Evolutionary conservation across 1,284 basidiomycete species (phyloP), one percentile per base, ranked within the genome.

Genomic region (Irpex sp.): DNA sequence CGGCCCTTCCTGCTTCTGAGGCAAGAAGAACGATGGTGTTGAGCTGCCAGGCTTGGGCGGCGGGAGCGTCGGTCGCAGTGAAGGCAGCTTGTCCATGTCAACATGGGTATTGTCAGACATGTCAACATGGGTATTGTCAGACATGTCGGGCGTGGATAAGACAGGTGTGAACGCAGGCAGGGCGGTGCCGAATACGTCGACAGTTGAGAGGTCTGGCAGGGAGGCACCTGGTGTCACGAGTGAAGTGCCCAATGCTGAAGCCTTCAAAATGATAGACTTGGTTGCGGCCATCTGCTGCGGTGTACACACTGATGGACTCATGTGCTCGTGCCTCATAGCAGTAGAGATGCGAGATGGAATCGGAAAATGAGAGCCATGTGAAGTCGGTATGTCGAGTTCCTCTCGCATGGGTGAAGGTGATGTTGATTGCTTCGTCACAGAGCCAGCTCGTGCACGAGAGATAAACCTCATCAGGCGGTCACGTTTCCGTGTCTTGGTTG

Each of bases 391-490:
- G 57, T 65, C 68, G 60, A 65, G 60, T 15, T 58, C 66, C 59
- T n/a, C 62, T 21, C 55, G 59, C 57, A 57, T 58, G 52, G 59
- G 67, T 61, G 69, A 69, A 5, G 59, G 31, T 5, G 57, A 55
- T 26, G 26, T 26, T 26, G 26, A 26, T 58, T 64, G 65, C 64
- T 72, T 75, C 59, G 67, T 68, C 48, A 73, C 58, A 7, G 73
- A 73, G 64, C 70, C 70, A 9, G 73, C 66, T 26, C 72, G 72
- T 19, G 64, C 64, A 17, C 73, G 71, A 62, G 72, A 70, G 66
- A 75, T 74, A 67, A 75, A 71, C 65, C 72, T 74, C 31, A 75
- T 65, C 40, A 75, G 67, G 44, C 73, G 69, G 62, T 72, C 72
- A 62, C 73, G 71, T 65, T 68, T 72, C 51, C 65, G 67, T 4